phyloP scores from a whole-genome alignment of 2,329 filamentous ascomycete genomes.

The Thelonectria discophora region DNA sequence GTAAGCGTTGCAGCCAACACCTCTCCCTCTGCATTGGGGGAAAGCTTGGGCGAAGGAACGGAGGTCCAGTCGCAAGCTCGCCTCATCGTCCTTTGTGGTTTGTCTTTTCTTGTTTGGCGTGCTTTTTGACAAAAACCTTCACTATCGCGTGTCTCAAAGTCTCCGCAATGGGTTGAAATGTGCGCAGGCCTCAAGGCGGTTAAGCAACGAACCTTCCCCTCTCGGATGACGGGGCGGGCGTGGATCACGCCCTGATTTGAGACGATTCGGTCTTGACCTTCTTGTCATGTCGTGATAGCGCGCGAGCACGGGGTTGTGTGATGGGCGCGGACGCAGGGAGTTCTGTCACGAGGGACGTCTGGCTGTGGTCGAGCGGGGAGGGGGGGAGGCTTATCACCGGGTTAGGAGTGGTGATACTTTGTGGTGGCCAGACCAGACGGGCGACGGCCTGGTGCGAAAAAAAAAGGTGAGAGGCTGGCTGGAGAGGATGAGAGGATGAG shows the following conservation, averaged over 20 bases:
- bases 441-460: background rate
- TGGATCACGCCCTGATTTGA: conserved; percentile 23
- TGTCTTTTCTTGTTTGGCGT: background rate
- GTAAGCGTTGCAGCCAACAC: background rate
- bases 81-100: conserved; percentile 8
- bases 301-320: conserved; percentile 28
- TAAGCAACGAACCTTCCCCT: conserved; percentile 23
- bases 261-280: background rate
- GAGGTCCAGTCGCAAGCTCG: conserved; percentile 4
- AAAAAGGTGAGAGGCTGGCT: background rate
- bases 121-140: background rate
- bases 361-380: background rate
- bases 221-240: conserved; percentile 23
- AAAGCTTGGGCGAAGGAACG: conserved; percentile 11
- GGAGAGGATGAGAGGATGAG: background rate
- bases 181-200: conserved; percentile 9
- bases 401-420: background rate
- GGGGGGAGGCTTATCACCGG: background rate
- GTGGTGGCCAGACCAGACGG: background rate
- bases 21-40: conserved; percentile 5
- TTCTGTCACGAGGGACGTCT: conserved; percentile 37
- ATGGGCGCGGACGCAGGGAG: conserved; percentile 30
- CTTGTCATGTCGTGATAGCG: conserved; percentile 18
- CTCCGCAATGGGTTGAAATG: conserved; percentile 10
- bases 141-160: background rate